phyloP scores from a whole-genome alignment of 352 stramenopile genomes.

The Blastocystis sp. region DNA sequence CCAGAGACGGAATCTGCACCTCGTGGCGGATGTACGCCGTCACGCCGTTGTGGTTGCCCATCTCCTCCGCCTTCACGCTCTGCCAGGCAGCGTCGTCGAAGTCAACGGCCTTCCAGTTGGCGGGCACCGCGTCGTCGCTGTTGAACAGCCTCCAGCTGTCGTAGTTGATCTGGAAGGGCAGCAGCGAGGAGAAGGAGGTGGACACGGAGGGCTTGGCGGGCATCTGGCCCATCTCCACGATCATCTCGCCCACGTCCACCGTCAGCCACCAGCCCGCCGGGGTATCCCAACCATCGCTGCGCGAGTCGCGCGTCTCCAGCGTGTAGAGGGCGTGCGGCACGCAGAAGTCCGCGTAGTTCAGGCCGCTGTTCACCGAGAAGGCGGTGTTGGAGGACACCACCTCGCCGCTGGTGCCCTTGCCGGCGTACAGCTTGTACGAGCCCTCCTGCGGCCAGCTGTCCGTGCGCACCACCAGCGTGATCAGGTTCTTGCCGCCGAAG shows the following conservation, averaged over 20 bases:
- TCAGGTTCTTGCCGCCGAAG: neutral
- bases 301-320: neutral
- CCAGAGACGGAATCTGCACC: neutral
- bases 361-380: neutral
- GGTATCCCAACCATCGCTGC: neutral
- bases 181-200: constrained; percentile 18
- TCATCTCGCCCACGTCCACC: constrained; percentile 24
- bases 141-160: constrained; percentile 9
- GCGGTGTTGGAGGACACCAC: neutral
- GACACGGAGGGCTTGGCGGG: neutral
- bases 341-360: constrained; percentile 25
- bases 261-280: constrained; percentile 6
- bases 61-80: neutral
- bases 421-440: constrained; percentile 18
- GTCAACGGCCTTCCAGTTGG: neutral
- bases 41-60: neutral
- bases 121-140: neutral
- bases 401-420: neutral
- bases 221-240: constrained; percentile 15
- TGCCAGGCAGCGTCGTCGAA: constrained; percentile 40
- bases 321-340: constrained; percentile 7
- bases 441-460: neutral
- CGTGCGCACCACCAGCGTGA: neutral
- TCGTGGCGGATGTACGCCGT: neutral
- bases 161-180: constrained; percentile 56